Percentiles rank a stretch among this genome's conserved stretches.
Evolutionary conservation across 768 basidiomycete species (phyloP).

Genomic region (Clavaria fumosa): DNA sequence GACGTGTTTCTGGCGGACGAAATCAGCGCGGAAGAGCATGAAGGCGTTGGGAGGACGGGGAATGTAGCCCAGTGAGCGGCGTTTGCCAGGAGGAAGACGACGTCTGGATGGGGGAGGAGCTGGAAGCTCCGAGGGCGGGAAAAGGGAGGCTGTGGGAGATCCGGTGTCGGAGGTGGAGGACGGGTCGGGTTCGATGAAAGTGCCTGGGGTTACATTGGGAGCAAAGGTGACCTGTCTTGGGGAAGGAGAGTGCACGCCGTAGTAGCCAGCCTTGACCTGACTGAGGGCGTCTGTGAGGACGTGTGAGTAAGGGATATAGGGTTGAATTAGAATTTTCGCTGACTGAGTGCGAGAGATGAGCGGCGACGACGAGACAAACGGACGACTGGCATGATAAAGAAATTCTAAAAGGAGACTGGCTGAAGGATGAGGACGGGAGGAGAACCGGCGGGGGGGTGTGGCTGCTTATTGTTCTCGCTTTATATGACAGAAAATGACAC

Average conservation of each 20-base stretch:
- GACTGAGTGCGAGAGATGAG: conserved; percentile 23
- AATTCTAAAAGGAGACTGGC: conserved; percentile 3
- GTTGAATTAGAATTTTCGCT: conserved; percentile 8
- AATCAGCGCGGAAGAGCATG: conserved; percentile 75
- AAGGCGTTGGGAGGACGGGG: conserved; percentile 77
- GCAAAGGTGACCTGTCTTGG: conserved; percentile 45
- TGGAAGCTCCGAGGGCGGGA: conserved; percentile 35
- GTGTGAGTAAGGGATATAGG: neutral
- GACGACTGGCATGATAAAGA: conserved; percentile 18
- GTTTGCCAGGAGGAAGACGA: conserved; percentile 44
- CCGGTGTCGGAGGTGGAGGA: conserved; percentile 16
- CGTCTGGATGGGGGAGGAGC: conserved; percentile 26
- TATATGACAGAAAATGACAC: conserved; percentile 6
- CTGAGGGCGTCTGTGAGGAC: conserved; percentile 14
- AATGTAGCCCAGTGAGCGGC: conserved; percentile 46
- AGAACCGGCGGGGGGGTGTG: neutral
- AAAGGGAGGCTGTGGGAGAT: conserved; percentile 27
- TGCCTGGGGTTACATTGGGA: conserved; percentile 42
- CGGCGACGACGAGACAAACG: conserved; percentile 25
- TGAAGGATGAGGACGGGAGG: neutral
- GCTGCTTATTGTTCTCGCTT: conserved; percentile 9
- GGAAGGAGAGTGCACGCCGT: conserved; percentile 29
- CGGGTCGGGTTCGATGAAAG: conserved; percentile 23
- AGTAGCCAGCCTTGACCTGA: conserved; percentile 38
- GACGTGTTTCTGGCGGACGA: conserved; percentile 67